Base-by-base conservation (phyloP, 768 basidiomycete genomes). In the Mrakia gelida region DNA sequence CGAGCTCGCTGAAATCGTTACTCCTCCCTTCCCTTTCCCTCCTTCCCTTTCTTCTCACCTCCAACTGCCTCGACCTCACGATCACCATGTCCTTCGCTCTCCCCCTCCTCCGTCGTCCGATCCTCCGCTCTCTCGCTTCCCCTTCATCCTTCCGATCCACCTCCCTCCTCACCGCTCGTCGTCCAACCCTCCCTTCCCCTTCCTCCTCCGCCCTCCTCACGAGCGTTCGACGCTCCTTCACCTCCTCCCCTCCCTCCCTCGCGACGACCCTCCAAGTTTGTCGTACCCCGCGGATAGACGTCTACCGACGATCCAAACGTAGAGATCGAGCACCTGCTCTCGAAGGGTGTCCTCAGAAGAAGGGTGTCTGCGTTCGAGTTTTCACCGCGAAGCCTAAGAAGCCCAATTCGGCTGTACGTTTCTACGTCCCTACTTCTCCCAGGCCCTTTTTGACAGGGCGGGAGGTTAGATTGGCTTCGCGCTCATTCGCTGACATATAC, bases 361-460 rank as follows among this genome's bases (percentile, higher is more conserved):
- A 97, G 83, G 97, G 93, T 68, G 95, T 99, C 79, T 93, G 93
- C 84, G 89, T 91, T 59, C 89, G 90, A 80, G 85, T 87, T 18
- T 86, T 85, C 82, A 92, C 90, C 73, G 89, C 88, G 80, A 92
- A 90, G 81, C 97, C 97, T 32, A 97, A 94, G 87, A 99, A 99
- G 83, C 97, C 97, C 80, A 99, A 99, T 85, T 98, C 96, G 16
- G 95, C 95, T 54, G 94, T 97, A 83, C 67, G 78, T 78, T 34
- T 3, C 18, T 23, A 56, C 11, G 41, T 73, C 63, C 28, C 18
- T 52, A 30, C 52, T 38, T 13, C 54, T 23, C n/a, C 5, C 3
- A 6, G 32, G n/a, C 38, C 52, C 45, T 38, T n/a, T 3, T 18
- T 23, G 71, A 6, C 7, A 28, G 5, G 23, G 21, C 10, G n/a